Evolutionary conservation across 768 basidiomycete genomes (phyloP).

Genomic region (Boletus sp.): DNA sequence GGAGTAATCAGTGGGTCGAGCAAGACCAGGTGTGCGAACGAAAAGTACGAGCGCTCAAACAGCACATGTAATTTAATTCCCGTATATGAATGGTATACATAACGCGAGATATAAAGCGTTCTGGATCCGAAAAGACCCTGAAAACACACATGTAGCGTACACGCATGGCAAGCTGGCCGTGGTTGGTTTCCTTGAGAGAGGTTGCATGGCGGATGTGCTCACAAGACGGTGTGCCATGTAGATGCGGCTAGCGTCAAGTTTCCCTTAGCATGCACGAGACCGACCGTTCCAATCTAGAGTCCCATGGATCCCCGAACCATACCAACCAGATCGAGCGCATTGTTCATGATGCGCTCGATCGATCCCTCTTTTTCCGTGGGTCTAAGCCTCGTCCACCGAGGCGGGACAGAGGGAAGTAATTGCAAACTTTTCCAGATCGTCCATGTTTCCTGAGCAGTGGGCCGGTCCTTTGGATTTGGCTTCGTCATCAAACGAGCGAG

Average conservation of each 20-base stretch:
- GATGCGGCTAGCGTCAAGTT: no score
- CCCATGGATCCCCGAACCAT: conserved; percentile 10
- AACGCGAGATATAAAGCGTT: no score
- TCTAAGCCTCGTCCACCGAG: conserved; percentile 11
- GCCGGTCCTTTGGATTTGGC: conserved; percentile 3
- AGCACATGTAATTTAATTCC: neutral
- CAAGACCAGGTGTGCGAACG: neutral
- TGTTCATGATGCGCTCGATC: conserved; percentile 12
- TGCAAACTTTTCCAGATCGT: conserved; percentile 3
- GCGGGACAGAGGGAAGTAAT: neutral
- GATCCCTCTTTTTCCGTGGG: conserved; percentile 6
- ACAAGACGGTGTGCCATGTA: no score
- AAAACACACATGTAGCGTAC: no score
- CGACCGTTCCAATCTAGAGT: neutral
- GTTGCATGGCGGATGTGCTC: no score
- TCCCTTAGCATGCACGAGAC: no score
- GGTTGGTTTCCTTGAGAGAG: no score
- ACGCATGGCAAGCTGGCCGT: no score
- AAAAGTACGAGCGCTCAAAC: neutral
- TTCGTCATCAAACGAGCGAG: conserved; percentile 2
- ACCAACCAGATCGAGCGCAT: conserved; percentile 10
- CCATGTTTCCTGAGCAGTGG: neutral
- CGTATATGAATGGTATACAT: neutral
- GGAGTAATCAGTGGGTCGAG: neutral
- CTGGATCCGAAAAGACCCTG: no score